Evolutionary conservation across 169 alveolate species (phyloP).

Genomic region (Plasmodium inui): DNA sequence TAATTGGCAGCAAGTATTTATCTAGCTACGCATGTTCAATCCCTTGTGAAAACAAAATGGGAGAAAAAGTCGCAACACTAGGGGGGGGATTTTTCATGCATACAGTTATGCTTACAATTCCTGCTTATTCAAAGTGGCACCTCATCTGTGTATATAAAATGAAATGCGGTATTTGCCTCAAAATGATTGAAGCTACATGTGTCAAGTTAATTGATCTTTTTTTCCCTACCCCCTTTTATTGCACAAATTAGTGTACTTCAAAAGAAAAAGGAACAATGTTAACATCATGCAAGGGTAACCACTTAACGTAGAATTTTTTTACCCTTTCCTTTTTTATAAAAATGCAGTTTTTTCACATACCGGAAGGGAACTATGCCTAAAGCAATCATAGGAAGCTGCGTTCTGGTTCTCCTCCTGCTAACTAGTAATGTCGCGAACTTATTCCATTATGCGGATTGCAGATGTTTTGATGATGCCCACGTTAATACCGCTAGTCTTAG

Average conservation of each 20-base stretch:
- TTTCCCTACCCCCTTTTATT: not conserved
- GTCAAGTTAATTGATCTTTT: not conserved
- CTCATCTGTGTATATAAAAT: not conserved
- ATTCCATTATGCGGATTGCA: conserved; percentile 24
- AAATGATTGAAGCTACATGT: not conserved
- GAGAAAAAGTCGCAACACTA: not conserved
- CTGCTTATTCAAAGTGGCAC: not conserved
- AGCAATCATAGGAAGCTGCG: not conserved
- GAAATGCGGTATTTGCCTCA: not conserved
- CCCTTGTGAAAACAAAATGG: not conserved
- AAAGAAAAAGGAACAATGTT: not conserved
- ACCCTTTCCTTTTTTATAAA: not conserved
- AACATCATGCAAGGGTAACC: not conserved
- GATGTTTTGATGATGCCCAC: conserved; percentile 12
- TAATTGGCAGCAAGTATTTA: not conserved
- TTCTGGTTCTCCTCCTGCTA: conserved; percentile 41
- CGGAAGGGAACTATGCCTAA: conserved; percentile 57
- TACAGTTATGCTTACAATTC: not conserved
- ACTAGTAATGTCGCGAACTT: conserved; percentile 21
- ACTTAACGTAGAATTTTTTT: not conserved
- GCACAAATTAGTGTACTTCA: not conserved
- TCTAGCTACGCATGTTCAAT: not conserved
- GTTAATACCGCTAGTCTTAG: not conserved
- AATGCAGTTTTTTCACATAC: conserved; percentile 15
- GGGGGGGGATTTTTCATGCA: not conserved